Base-by-base conservation (phyloP, 495 filamentous ascomycete genomes). In the Penicillium salamii region DNA sequence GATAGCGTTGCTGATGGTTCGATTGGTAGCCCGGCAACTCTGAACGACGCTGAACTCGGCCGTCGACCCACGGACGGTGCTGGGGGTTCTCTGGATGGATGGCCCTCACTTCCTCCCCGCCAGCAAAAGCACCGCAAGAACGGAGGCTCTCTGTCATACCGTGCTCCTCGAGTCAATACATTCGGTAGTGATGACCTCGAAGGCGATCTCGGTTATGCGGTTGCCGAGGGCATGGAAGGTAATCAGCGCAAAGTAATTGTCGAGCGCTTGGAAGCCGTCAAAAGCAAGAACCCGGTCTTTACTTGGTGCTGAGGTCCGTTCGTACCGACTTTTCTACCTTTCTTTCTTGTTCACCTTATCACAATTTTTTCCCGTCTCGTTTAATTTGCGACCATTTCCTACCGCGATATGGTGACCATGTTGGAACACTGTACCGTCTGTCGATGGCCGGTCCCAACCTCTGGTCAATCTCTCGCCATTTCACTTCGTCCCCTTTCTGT, bases 201-300 rank as follows among this genome's bases (percentile, higher is more conserved):
- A 55, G 92, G 91, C 1, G 93, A 98, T 68, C 70, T 98, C 19
- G 93, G 93, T 5, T 97, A 95, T 68, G 90, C 91, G 7, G 95
- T 89, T 9, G 91, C 91, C 1, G 87, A 88, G 64, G 95, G 85
- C n/a, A 88, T 91, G 86, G 90, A 96, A 64, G 87, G 89, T 2
- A 86, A 88, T 46, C 81, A 85, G 65, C 80, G 90, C 50, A 91
- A 91, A 69, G 95, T 98, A 33, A 97, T 97, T 76, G 92, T 97
- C 32, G 93, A 98, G 74, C 74, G 93, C 58, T 63, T 98, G 44
- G 93, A 97, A 74, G 86, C 90, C 40, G 92, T 98, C 24, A 97
- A 97, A 75, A 87, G 83, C 66, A 89, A 86, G 67, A 93, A 95
- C 66, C 93, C 93, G 13, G 89, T 98, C 12, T 98, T 98, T 70